A percentile compares a stretch with the other conserved stretches of the same genome.
These are phyloP conservation scores for Russula dissimulans DNA, from an alignment of 768 basidiomycete species.

Conservation along the genomic window DNA sequence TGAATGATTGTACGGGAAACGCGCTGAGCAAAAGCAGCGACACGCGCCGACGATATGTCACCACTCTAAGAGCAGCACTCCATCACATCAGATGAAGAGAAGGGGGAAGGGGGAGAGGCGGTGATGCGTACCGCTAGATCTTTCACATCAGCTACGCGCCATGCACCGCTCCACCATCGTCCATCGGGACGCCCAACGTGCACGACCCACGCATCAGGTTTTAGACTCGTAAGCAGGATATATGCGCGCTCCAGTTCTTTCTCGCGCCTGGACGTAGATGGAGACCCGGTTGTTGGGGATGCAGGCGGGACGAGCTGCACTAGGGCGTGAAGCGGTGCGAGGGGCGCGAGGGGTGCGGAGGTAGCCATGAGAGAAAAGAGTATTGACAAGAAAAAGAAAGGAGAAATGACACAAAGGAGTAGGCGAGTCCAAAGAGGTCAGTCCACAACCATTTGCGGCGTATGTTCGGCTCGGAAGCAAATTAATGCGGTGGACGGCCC, in stretches of 20 bases:
- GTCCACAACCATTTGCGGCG: not conserved
- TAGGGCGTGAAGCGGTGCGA: constrained; percentile 10
- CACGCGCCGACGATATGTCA: not conserved
- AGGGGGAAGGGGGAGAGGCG: not conserved
- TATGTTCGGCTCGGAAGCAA: not conserved
- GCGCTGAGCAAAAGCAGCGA: constrained; percentile 3
- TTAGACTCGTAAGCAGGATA: constrained; percentile 5
- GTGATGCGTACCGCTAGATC: not conserved
- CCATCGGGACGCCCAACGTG: constrained; percentile 8
- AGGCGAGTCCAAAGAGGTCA: too few species aligned
- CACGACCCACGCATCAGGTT: constrained; percentile 5
- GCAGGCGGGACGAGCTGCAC: not conserved
- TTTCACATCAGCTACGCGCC: constrained; percentile 4
- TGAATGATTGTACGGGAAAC: not conserved
- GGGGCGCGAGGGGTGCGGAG: not conserved
- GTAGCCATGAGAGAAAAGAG: not conserved
- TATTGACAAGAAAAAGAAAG: constrained; percentile 4
- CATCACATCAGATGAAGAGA: not conserved
- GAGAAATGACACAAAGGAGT: not conserved
- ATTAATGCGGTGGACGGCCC: not conserved
- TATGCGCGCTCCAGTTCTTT: not conserved
- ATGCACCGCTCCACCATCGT: constrained; percentile 13
- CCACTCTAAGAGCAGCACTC: not conserved
- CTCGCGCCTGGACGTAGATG: not conserved
- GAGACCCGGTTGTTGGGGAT: not conserved